A percentile compares a stretch with the other conserved stretches of the same genome.
Conservation (phyloP, 169 alveolate genomes). For the Plasmodium blacklocki region DNA sequence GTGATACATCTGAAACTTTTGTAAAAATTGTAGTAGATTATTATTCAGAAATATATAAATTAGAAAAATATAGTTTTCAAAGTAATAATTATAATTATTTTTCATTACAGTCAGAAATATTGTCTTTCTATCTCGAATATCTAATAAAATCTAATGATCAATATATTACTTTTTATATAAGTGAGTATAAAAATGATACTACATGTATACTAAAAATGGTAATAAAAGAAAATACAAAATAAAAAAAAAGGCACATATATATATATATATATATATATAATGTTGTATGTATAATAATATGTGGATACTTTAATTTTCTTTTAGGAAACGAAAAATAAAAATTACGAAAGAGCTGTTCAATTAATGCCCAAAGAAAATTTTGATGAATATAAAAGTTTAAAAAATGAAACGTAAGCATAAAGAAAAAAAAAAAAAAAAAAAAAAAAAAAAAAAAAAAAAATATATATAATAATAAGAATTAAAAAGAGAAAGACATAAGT, state of each 20-base stretch:
- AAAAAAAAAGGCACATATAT: background rate
- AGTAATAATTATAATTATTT: constrained; percentile 41
- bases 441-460: too few relatives aligned
- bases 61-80: constrained; percentile 58
- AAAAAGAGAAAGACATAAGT: background rate
- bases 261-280: too few relatives aligned
- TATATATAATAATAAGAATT: too few relatives aligned
- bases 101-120: constrained; percentile 21
- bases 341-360: constrained; percentile 49
- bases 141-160: constrained; percentile 32
- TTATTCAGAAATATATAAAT: constrained; percentile 30
- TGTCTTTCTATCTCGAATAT: constrained; percentile 60
- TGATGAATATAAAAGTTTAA: constrained; percentile 39
- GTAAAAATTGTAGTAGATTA: constrained; percentile 43
- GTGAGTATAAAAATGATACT: constrained; percentile 27
- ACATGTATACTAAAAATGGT: constrained; percentile 62
- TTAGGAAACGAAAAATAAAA: constrained; percentile 72
- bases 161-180: constrained; percentile 46
- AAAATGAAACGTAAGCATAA: constrained; percentile 42
- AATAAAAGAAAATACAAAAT: background rate
- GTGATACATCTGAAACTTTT: constrained; percentile 72
- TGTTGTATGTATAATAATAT: too few relatives aligned
- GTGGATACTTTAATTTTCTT: background rate
- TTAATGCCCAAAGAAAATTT: constrained; percentile 64
- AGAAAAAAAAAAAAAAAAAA: too few relatives aligned